phyloP scores from a whole-genome alignment of 2,329 filamentous ascomycete genomes.

The Ilyonectria robusta region DNA sequence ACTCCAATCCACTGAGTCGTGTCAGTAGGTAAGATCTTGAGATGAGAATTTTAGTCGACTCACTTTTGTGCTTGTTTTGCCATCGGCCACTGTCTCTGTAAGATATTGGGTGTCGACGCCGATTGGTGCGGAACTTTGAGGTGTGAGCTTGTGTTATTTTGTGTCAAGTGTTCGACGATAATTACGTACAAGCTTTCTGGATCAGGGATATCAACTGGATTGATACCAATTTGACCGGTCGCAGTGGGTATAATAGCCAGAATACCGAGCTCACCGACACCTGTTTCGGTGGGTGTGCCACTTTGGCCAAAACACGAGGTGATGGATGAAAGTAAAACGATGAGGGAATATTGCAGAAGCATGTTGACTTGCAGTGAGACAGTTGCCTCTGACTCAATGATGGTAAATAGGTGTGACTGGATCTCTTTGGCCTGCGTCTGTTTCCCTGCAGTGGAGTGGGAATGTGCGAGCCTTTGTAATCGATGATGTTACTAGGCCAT shows the following conservation, averaged over 20 bases:
- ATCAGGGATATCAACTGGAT: constrained; percentile 9
- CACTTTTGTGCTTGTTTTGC: constrained; percentile 7
- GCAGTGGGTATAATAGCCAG: constrained; percentile 3
- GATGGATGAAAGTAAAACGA: background rate
- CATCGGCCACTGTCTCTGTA: constrained; percentile 1
- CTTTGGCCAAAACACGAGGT: background rate
- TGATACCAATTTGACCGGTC: constrained; percentile 12
- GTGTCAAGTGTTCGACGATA: no score
- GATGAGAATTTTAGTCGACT: background rate
- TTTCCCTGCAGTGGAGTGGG: background rate
- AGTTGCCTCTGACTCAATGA: background rate
- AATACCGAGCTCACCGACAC: background rate
- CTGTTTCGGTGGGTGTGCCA: background rate
- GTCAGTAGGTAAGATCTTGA: background rate
- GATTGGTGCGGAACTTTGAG: background rate
- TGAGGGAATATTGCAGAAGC: background rate
- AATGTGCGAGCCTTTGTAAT: background rate
- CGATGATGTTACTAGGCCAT: background rate
- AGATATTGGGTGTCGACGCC: constrained; percentile 8
- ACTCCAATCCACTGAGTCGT: background rate
- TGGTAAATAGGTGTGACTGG: background rate
- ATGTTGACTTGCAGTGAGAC: background rate
- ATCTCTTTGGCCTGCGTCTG: no score
- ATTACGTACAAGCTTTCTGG: constrained; percentile 10
- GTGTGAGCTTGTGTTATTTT: background rate